Percentiles rank a stretch among this genome's conserved stretches.
Conservation (phyloP, 2,329 filamentous ascomycete species). For the Blumeriella jaapii region DNA sequence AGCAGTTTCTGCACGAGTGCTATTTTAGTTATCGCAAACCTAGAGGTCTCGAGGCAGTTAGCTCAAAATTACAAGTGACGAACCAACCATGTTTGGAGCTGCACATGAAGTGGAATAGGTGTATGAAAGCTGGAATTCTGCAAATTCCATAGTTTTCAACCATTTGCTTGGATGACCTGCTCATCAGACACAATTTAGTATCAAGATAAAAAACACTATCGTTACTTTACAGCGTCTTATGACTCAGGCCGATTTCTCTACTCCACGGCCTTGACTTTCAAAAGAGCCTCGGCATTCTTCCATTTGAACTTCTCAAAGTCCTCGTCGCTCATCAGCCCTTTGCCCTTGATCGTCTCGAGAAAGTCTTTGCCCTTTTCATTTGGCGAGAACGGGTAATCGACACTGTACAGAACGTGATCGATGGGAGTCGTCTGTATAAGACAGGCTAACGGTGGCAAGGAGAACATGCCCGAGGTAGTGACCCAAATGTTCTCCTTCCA, state of each 20-base stretch:
- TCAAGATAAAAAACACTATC: too few species aligned
- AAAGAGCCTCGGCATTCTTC: slow-evolving; percentile 38
- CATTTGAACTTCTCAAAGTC: slow-evolving; percentile 38
- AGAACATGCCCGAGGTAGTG: slow-evolving; percentile 43
- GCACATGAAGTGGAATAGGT: too few species aligned
- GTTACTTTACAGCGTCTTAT: too few species aligned
- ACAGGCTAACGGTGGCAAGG: slow-evolving; percentile 35
- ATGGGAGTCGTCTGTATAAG: slow-evolving; percentile 33
- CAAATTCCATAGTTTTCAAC: too few species aligned
- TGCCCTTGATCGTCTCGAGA: slow-evolving; percentile 36
- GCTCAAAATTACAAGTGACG: too few species aligned
- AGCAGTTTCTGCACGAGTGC: too few species aligned
- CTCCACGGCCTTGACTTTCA: slow-evolving; percentile 23
- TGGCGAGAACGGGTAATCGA: slow-evolving; percentile 43
- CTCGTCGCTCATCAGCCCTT: slow-evolving; percentile 37
- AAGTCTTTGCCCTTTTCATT: slow-evolving; percentile 38
- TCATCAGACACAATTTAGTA: too few species aligned
- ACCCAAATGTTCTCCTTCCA: slow-evolving; percentile 47
- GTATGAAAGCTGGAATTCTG: too few species aligned
- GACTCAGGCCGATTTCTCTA: background rate
- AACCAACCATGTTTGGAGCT: too few species aligned
- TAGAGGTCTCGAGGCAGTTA: too few species aligned
- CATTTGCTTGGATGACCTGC: background rate
- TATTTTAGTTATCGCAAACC: too few species aligned
- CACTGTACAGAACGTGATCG: slow-evolving; percentile 43